phyloP scores from a whole-genome alignment of 108 stramenopile genomes.

The Pelagomonas calceolata region DNA sequence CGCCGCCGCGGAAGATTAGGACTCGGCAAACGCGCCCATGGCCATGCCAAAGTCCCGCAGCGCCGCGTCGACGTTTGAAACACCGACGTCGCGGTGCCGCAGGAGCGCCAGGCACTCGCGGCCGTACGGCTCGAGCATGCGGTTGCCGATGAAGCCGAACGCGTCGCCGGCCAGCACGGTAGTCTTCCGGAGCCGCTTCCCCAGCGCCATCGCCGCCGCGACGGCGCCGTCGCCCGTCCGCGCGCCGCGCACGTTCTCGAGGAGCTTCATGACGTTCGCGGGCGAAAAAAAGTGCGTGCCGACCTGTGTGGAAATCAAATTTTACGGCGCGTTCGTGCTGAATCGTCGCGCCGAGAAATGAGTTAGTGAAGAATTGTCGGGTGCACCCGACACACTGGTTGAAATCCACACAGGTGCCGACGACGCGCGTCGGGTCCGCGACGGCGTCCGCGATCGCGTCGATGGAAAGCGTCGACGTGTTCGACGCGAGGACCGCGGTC shows the following conservation, averaged over 20 bases:
- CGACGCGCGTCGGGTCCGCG: not conserved
- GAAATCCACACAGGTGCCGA: no score
- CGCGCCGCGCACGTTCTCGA: constrained; percentile 74
- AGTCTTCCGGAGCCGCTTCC: constrained; percentile 74
- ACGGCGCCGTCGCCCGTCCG: constrained; percentile 45
- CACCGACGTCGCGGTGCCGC: constrained; percentile 25
- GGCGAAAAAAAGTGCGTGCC: constrained; percentile 97
- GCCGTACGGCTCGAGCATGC: constrained; percentile 75
- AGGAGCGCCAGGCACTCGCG: constrained; percentile 31
- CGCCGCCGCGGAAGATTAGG: no score
- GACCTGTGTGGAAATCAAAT: no score
- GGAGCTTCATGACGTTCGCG: constrained; percentile 83
- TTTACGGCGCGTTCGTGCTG: no score
- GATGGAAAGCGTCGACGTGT: constrained; percentile 85
- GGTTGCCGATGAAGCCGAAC: constrained; percentile 94
- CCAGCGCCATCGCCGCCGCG: constrained; percentile 53
- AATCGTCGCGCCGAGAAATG: constrained; percentile 33
- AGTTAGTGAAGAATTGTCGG: no score
- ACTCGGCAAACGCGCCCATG: no score
- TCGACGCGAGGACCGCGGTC: constrained; percentile 45
- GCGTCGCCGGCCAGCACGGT: constrained; percentile 91
- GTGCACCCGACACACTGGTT: no score
- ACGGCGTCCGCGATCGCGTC: constrained; percentile 60
- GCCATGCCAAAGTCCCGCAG: constrained; percentile 68
- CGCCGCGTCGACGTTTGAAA: constrained; percentile 59